Conservation (phyloP, 768 basidiomycete species). For the Suillus plorans region DNA sequence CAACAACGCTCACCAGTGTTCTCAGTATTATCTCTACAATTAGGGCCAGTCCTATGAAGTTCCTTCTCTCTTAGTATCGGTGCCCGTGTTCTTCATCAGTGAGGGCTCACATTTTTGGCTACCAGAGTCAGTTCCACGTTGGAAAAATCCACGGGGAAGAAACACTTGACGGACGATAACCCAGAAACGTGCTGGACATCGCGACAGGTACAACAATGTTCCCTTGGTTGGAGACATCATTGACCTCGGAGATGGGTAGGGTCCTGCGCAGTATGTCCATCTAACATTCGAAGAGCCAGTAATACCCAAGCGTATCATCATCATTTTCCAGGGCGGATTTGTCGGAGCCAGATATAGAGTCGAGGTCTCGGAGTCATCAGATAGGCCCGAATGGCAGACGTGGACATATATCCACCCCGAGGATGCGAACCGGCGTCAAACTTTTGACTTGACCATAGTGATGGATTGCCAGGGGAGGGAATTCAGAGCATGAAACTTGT, state of each 20-base stretch:
- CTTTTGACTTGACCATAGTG: conserved; percentile 49
- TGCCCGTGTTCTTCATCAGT: background rate
- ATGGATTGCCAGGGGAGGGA: conserved; percentile 17
- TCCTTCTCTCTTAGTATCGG: background rate
- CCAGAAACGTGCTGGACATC: conserved; percentile 87
- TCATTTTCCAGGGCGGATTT: conserved; percentile 88
- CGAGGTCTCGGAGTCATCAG: conserved; percentile 33
- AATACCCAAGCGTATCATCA: conserved; percentile 48
- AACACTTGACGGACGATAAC: conserved; percentile 63
- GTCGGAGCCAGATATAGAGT: conserved; percentile 67
- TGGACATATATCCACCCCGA: conserved; percentile 68
- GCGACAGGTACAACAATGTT: conserved; percentile 52
- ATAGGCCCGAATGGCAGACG: conserved; percentile 45
- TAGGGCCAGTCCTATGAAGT: no score
- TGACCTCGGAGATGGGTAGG: conserved; percentile 40
- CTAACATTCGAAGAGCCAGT: conserved; percentile 53
- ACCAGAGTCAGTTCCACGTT: conserved; percentile 77
- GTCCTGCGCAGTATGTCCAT: conserved; percentile 75
- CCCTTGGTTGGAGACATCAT: background rate
- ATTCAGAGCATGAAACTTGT: conserved; percentile 58
- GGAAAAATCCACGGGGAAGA: conserved; percentile 72
- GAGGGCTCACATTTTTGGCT: conserved; percentile 6
- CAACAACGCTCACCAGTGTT: no score
- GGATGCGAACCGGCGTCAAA: conserved; percentile 74
- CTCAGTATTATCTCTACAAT: no score